These are phyloP conservation scores for Rhodotorula mucilaginosa DNA, from an alignment of 1,284 basidiomycete genomes.

Conservation along the genomic window DNA sequence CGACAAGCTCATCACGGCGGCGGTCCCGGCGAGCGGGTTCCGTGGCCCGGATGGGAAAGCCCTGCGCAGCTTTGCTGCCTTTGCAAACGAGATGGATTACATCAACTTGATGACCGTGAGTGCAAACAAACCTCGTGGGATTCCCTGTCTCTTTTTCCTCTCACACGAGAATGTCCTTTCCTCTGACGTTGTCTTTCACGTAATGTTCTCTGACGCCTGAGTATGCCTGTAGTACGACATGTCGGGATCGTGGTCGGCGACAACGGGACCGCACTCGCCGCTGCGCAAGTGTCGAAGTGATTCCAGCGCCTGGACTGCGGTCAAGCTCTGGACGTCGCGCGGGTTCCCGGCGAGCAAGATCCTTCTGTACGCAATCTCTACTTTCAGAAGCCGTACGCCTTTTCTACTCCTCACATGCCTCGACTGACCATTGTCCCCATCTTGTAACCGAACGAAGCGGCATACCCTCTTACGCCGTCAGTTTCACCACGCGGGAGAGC, in stretches of 20 bases:
- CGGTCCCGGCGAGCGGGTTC: constrained; percentile 70
- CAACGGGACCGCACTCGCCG: constrained; percentile 33
- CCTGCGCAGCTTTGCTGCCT: constrained; percentile 9
- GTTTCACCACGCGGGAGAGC: constrained; percentile 30
- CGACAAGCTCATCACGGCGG: constrained; percentile 67
- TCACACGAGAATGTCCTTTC: too few relatives aligned
- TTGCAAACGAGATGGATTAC: constrained; percentile 25
- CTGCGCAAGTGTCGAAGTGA: constrained; percentile 31
- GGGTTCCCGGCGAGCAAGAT: constrained; percentile 28
- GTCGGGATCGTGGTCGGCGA: constrained; percentile 23
- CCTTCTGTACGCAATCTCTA: not conserved
- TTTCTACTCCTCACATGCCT: too few relatives aligned
- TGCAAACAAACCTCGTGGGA: not conserved
- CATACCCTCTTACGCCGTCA: constrained; percentile 36
- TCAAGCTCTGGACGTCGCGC: constrained; percentile 24
- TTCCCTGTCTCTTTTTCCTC: too few relatives aligned
- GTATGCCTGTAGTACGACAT: too few relatives aligned
- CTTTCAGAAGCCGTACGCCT: too few relatives aligned
- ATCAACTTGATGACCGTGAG: constrained; percentile 35
- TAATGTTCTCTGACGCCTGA: too few relatives aligned
- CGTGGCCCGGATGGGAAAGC: constrained; percentile 56
- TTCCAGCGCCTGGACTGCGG: constrained; percentile 11
- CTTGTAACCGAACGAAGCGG: not conserved
- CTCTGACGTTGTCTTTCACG: not conserved
- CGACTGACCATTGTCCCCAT: too few relatives aligned